Evolutionary conservation across 108 stramenopile species (phyloP).

Genomic region (Skeletonema tropicum): DNA sequence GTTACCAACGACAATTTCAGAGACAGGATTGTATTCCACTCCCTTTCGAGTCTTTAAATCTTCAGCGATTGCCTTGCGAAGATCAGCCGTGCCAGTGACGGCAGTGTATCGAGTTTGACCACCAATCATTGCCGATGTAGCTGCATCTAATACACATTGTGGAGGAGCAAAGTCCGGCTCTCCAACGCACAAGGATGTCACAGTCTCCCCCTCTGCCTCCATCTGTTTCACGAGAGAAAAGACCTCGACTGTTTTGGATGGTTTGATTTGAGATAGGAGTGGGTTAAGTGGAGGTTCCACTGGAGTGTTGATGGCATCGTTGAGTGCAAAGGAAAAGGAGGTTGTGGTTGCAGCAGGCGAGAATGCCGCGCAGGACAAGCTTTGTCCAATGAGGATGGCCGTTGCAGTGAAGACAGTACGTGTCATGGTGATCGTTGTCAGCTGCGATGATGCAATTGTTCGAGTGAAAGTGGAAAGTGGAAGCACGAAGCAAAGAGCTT

Average conservation of each 20-base stretch:
- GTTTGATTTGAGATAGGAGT: conserved; percentile 68
- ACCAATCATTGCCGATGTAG: conserved; percentile 57
- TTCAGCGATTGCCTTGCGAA: conserved; percentile 87
- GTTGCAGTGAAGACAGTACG: neutral
- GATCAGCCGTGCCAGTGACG: conserved; percentile 84
- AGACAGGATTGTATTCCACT: conserved; percentile 72
- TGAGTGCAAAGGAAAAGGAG: conserved; percentile 1
- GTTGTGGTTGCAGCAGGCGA: conserved; percentile 15
- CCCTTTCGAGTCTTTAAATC: conserved; percentile 89
- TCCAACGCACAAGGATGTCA: conserved; percentile 95
- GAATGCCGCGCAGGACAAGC: neutral
- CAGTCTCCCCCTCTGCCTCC: conserved; percentile 76
- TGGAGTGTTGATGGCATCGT: conserved; percentile 10
- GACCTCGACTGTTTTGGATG: conserved; percentile 84
- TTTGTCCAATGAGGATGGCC: neutral
- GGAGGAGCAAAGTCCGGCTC: conserved; percentile 97
- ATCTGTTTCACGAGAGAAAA: conserved; percentile 84
- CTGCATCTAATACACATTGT: conserved; percentile 83
- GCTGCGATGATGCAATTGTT: neutral
- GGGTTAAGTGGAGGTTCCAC: conserved; percentile 59
- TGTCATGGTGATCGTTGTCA: neutral
- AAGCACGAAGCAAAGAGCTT: too few relatives aligned
- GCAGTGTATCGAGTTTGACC: conserved; percentile 94
- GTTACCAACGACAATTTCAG: conserved; percentile 94
- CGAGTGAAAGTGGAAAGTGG: neutral